A percentile compares a stretch with the other conserved stretches of the same genome.
These are phyloP conservation scores for Paramecium bursaria DNA, from an alignment of 73 alveolate species.

Conservation along the genomic window DNA sequence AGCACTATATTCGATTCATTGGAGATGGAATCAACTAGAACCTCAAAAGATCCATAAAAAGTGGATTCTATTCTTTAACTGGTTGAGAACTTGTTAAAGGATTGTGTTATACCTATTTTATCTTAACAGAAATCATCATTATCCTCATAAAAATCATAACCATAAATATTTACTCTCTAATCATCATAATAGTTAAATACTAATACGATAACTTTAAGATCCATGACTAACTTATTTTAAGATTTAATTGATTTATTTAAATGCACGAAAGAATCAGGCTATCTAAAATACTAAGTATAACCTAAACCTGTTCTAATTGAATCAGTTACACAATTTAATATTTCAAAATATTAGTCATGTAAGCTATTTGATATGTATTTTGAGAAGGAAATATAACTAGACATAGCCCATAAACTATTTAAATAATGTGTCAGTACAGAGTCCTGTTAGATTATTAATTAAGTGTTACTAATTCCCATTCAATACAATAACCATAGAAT, in stretches of 20 bases:
- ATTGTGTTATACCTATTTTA: constrained; percentile 1
- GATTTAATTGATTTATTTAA: too few species aligned
- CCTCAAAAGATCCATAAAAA: neutral
- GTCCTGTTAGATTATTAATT: too few species aligned
- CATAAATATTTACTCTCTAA: neutral
- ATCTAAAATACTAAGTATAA: neutral
- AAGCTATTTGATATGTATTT: neutral
- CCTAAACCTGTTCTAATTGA: neutral
- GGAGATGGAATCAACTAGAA: constrained; percentile 8
- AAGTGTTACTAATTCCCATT: too few species aligned
- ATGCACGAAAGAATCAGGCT: constrained; percentile 1
- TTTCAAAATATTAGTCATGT: constrained; percentile 6
- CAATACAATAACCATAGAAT: too few species aligned
- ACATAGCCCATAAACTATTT: too few species aligned
- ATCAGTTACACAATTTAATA: neutral
- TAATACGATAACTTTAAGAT: too few species aligned
- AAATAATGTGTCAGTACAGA: too few species aligned
- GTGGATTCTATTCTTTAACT: constrained; percentile 4
- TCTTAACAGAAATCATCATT: neutral
- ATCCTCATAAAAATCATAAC: neutral
- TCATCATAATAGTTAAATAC: too few species aligned
- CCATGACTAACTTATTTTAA: too few species aligned
- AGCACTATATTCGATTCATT: constrained; percentile 28
- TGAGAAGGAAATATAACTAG: too few species aligned
- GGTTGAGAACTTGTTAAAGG: constrained; percentile 16